These are phyloP conservation scores for Rhododendron williamsianum DNA, from an alignment of 148 eudicot species.

Conservation along the genomic window DNA sequence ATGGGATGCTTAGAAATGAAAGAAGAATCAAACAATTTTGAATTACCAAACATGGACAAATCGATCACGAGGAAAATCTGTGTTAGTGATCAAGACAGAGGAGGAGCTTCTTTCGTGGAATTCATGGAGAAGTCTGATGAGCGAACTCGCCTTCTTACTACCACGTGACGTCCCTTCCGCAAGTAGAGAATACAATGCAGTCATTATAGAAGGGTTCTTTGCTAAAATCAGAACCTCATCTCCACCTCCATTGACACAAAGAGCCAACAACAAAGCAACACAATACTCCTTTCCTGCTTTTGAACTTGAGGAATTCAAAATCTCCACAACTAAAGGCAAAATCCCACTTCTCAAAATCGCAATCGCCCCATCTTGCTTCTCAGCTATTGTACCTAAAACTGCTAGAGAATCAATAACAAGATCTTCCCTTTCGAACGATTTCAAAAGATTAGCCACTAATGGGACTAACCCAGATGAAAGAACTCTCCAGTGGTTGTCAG, in stretches of 20 bases:
- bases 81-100: constrained; percentile 6
- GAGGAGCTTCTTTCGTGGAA: constrained; percentile 55
- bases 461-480: constrained; percentile 61
- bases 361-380: constrained; percentile 52
- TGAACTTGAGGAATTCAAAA: constrained; percentile 41
- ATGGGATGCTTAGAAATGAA: background rate
- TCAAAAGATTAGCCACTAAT: constrained; percentile 35
- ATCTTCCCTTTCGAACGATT: constrained; percentile 44
- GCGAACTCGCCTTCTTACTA: constrained; percentile 60
- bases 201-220: constrained; percentile 60
- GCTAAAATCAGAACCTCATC: constrained; percentile 77
- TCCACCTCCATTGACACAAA: constrained; percentile 53
- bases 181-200: constrained; percentile 48
- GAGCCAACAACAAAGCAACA: constrained; percentile 51
- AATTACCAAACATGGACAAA: constrained; percentile 63
- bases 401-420: constrained; percentile 53
- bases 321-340: constrained; percentile 27
- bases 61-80: constrained; percentile 36
- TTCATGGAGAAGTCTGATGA: constrained; percentile 60
- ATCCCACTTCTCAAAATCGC: constrained; percentile 41
- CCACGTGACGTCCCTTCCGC: constrained; percentile 51
- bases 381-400: constrained; percentile 57
- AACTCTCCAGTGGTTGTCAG: constrained; percentile 47
- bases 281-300: constrained; percentile 55
- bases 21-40: background rate